These are phyloP conservation scores for Aspergillus carlsbadensis DNA, from an alignment of 495 filamentous ascomycete genomes.

Conservation along the genomic window DNA sequence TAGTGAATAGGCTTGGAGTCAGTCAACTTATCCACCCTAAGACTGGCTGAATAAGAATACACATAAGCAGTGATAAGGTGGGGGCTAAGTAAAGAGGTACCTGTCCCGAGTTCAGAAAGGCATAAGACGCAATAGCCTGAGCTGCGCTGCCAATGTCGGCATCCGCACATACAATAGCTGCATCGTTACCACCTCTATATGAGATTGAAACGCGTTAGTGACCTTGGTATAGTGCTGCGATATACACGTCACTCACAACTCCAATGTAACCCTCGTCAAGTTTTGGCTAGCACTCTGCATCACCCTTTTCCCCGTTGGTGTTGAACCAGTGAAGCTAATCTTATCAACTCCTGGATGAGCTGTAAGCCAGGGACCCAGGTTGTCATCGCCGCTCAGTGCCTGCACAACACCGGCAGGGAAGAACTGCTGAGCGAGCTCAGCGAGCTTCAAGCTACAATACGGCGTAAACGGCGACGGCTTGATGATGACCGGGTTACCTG, in stretches of 20 bases:
- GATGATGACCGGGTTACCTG: conserved; percentile 67
- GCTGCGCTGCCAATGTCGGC: neutral
- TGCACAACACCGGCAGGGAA: conserved; percentile 87
- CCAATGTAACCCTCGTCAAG: conserved; percentile 47
- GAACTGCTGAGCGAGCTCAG: conserved; percentile 75
- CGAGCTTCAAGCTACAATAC: conserved; percentile 83
- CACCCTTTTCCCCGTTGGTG: conserved; percentile 25
- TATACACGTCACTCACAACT: conserved; percentile 40
- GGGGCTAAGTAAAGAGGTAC: too few species aligned
- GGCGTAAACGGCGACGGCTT: conserved; percentile 92
- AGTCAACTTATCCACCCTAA: too few species aligned
- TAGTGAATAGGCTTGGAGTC: too few species aligned
- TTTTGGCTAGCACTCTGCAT: conserved; percentile 36
- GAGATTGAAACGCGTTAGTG: too few species aligned
- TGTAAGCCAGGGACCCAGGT: conserved; percentile 78
- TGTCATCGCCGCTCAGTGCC: conserved; percentile 77
- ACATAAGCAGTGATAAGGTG: too few species aligned
- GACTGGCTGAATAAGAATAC: too few species aligned
- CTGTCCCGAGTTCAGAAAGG: conserved; percentile 7
- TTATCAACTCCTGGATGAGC: conserved; percentile 76
- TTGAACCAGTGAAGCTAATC: conserved; percentile 43
- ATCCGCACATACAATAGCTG: neutral
- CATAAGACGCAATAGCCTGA: neutral
- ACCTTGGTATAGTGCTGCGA: too few species aligned
- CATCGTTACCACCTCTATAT: conserved; percentile 31